Conservation (phyloP, 371 early-diverging fungal species). For the Gilbertella persicaria region DNA sequence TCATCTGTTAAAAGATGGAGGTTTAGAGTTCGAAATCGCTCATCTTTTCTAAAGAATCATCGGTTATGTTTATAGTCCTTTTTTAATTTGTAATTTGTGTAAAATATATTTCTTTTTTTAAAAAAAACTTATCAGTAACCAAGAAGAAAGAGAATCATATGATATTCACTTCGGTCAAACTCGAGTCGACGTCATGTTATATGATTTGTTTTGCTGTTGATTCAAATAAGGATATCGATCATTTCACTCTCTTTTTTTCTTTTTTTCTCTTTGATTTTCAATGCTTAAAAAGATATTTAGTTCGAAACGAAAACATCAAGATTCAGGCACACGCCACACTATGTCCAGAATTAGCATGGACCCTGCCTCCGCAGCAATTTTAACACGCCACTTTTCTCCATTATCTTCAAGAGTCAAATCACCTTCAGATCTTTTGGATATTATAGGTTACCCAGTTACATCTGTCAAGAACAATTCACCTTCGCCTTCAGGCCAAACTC, state of each 20-base stretch:
- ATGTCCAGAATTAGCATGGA: constrained; percentile 15
- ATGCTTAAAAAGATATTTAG: constrained; percentile 21
- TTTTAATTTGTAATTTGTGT: background rate
- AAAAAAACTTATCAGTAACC: background rate
- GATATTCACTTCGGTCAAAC: background rate
- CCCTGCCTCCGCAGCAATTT: constrained; percentile 18
- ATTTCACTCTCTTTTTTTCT: background rate
- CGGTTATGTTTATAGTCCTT: background rate
- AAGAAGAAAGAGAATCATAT: background rate
- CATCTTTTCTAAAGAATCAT: constrained; percentile 14
- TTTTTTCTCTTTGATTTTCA: background rate
- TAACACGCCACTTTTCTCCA: constrained; percentile 26
- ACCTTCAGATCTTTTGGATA: constrained; percentile 31
- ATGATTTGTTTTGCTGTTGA: background rate
- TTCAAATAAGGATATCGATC: background rate
- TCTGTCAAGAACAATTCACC: background rate
- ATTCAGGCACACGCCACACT: constrained; percentile 4
- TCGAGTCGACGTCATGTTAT: background rate
- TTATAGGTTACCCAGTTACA: constrained; percentile 24
- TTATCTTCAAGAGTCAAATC: constrained; percentile 23
- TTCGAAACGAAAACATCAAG: constrained; percentile 13
- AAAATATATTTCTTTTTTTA: background rate
- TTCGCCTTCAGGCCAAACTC: constrained; percentile 3
- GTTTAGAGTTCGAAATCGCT: constrained; percentile 9
- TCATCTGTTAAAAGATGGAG: constrained; percentile 13